Evolutionary conservation across 345 rosid genomes (phyloP), one percentile per base, ranked within the genome.

Genomic region (Excoecaria cochinchinensis): DNA sequence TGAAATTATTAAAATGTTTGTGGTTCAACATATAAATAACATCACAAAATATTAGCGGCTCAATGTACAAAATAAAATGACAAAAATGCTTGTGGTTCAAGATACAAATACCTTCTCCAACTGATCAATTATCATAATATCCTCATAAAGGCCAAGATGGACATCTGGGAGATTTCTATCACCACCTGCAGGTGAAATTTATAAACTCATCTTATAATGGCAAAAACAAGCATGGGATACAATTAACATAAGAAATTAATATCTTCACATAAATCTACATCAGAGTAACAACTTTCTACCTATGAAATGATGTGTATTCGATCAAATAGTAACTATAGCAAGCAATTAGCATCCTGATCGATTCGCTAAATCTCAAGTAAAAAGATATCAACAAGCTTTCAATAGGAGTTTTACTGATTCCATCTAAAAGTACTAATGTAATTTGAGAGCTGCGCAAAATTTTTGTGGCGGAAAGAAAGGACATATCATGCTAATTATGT

Each of bases 81-180:
- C n/a, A n/a, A n/a, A n/a, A n/a, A n/a, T n/a, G n/a, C n/a, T n/a
- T n/a, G n/a, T n/a, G n/a, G n/a, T n/a, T n/a, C n/a, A n/a, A n/a
- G n/a, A 21, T 16, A 53, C 39, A 78, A 57, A 7, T 83, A 91
- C 99, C 97, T 92, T 95, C 66, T 95, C 93, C 55, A 92, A 89
- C 11, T 91, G 98, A 84, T 95, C 98, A 85, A 95, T 92, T 24
- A 95, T 92, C 61, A 92, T 87, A 36, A 95, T 86, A 72, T 95
- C 92, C 52, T 86, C 92, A 76, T 95, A 95, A 52, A 92, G 99
- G n/a, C 99, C 94, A 40, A 95, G 88, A 82, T 95, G 98, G 79
- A 92, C 84, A 86, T 92, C 95, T 67, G 98, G 95, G 75, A 92
- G 98, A 61, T 87, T 90, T 82, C 97, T 90, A 67, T 95, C 99